Evolutionary conservation across 176 grass and related monocot genomes (phyloP).

Genomic region (Tuctoria greenei): DNA sequence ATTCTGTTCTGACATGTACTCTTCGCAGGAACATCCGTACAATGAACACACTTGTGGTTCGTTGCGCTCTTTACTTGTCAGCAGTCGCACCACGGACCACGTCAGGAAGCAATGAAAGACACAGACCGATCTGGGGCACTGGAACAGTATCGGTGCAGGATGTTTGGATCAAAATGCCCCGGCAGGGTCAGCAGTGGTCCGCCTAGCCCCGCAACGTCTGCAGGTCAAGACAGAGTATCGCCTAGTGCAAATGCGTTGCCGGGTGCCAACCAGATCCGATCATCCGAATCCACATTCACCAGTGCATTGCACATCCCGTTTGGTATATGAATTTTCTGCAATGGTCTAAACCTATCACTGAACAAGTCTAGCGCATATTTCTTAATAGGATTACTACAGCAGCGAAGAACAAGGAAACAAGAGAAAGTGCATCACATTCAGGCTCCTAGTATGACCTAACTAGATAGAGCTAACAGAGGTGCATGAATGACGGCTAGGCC

Average conservation of each 20-base stretch:
- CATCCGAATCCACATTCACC: not conserved
- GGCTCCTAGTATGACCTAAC: not conserved
- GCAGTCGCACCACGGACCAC: not conserved
- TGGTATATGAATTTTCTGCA: not conserved
- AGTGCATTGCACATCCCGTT: not conserved
- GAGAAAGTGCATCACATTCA: not conserved
- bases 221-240: not conserved
- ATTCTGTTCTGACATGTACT: not conserved
- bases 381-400: not conserved
- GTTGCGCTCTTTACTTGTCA: not conserved
- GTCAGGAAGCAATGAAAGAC: constrained; percentile 11
- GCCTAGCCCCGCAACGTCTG: not conserved
- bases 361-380: not conserved
- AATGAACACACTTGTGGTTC: not conserved
- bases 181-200: not conserved
- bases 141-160: not conserved
- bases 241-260: not conserved
- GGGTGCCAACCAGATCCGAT: not conserved
- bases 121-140: not conserved
- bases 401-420: not conserved
- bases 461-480: not conserved
- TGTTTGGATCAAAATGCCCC: not conserved
- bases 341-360: not conserved
- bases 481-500: not conserved
- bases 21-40: not conserved